Base-by-base conservation (phyloP, 2,329 filamentous ascomycete species). In the Aureobasidium sp. region DNA sequence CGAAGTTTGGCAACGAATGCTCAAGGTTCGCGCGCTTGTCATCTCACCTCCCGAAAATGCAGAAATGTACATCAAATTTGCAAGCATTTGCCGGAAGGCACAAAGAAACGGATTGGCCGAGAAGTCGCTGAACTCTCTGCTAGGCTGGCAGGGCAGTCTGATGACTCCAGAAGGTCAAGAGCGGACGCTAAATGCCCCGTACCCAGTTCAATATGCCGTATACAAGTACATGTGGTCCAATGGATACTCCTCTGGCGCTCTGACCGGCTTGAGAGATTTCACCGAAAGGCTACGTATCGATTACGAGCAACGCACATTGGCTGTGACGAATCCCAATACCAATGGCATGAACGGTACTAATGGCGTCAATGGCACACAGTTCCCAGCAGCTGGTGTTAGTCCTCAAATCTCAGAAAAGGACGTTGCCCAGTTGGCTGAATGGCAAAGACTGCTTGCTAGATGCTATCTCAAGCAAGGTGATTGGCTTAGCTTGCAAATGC, bases 41-140 rank as follows among this genome's bases (percentile, higher is more conserved):
- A 91, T 97, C 57, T 85, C 85, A 0, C 91, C 94, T 0, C 82
- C 82, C 29, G 90, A 99, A 67, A 96, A 96, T 64, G 89, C 95
- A 76, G 88, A 95, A 63, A 98, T 98, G 90, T 96, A 90, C 84
- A 97, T 98, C 75, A 99, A 98, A 68, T 98, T 96, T 67, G 88
- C 93, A 63, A 98, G 97, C 63, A 81, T 98, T 5, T 99, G 94
- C 70, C 87, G 94, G 63, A 99, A 98, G 70, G 95, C 91, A 39
- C 87, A 89, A 55, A 86, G 93, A 25, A 90, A 91, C 78, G 91
- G 93, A 8, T 79, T 99, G 44, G 93, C 93, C 1, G 93, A 98
- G 71, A 94, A 95, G 71, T 94, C 90, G 10, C 74, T 99, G 50
- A 90, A 93, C 66, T 88, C 89, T 57, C 76, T 98, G n/a, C 85